phyloP scores from a whole-genome alignment of 129 eudicot species.

The Sambucus nigra region DNA sequence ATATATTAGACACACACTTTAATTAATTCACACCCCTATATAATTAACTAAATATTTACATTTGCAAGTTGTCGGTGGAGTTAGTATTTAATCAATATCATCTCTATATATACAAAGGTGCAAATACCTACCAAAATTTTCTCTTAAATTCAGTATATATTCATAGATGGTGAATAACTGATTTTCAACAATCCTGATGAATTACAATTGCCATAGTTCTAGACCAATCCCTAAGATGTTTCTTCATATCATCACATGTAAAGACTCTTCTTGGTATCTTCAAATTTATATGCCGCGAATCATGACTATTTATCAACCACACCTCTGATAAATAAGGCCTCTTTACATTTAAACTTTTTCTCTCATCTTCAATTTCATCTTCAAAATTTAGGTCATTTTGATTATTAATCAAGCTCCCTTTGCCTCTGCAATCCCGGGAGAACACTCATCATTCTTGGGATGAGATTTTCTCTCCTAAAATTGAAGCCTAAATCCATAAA shows the following conservation, averaged over 20 bases:
- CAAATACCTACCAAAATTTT: too few species aligned
- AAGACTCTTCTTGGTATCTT: constrained; percentile 18
- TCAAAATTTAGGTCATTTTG: neutral
- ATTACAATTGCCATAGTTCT: constrained; percentile 28
- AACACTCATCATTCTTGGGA: constrained; percentile 28
- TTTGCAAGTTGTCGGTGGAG: neutral
- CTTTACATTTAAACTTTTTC: neutral
- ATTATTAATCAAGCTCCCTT: neutral
- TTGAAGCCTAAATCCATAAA: constrained; percentile 42
- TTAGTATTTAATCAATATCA: too few species aligned
- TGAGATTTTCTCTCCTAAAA: constrained; percentile 20
- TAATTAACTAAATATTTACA: neutral
- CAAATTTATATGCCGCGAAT: constrained; percentile 25
- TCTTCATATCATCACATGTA: constrained; percentile 31
- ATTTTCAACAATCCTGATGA: constrained; percentile 18
- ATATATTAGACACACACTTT: too few species aligned
- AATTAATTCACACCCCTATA: neutral
- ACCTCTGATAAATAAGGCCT: constrained; percentile 53
- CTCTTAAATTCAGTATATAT: too few species aligned
- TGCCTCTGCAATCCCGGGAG: constrained; percentile 42
- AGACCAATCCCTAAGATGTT: constrained; percentile 37
- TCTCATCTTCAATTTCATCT: neutral
- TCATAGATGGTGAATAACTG: too few species aligned
- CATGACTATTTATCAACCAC: constrained; percentile 31
- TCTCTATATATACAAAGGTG: too few species aligned